Evolutionary conservation across 805 yeast genomes (phyloP), one percentile per base, ranked within the genome.

Genomic region (Pichia pseudocactophila): DNA sequence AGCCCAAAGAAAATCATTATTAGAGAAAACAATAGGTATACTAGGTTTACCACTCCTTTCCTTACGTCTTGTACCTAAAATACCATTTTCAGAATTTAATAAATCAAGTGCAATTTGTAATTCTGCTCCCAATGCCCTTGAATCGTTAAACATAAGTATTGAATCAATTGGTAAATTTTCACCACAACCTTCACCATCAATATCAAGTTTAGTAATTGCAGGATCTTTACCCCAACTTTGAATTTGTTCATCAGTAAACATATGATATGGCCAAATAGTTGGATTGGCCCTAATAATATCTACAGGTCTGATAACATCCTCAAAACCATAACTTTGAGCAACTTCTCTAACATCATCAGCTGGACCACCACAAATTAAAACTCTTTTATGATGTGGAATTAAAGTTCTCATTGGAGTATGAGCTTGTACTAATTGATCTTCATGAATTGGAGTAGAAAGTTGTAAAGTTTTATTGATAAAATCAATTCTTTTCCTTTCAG

Each of bases 1-100:
- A 15, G 96, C 85, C 95, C 96, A 89, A 28, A 82, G 55, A 54
- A 85, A 74, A 61, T 89, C 97, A 84, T 79, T 3, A 92, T 95
- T 2, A 82, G 67, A 2, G 75, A 63, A 34, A 86, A 89, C 11
- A 60, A 59, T 48, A 27, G 51, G 51, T 30, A 48, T 45, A 18
- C 41, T 39, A 28, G 51, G 51, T 20, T 42, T 45, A 15, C 57
- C 36, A 1, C 54, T 47, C 36, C 45, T 42, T 4, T 50, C 44
- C 15, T 55, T 43, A 43, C 85, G 64, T 32, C 64, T 53, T 0
- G 94, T 85, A 20, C 90, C 90, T 17, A 82, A 52, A 36, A 59
- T 49, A 0, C 95, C 95, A 36, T 59, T 52, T 7, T 76, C 67
- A 9, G 88, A 78, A 47, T 76, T 75, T 41, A 88, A 64, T 30